A percentile compares a stretch with the other conserved stretches of the same genome.
phyloP scores from a whole-genome alignment of 2,329 filamentous ascomycete genomes.

The Colletotrichum karsti region DNA sequence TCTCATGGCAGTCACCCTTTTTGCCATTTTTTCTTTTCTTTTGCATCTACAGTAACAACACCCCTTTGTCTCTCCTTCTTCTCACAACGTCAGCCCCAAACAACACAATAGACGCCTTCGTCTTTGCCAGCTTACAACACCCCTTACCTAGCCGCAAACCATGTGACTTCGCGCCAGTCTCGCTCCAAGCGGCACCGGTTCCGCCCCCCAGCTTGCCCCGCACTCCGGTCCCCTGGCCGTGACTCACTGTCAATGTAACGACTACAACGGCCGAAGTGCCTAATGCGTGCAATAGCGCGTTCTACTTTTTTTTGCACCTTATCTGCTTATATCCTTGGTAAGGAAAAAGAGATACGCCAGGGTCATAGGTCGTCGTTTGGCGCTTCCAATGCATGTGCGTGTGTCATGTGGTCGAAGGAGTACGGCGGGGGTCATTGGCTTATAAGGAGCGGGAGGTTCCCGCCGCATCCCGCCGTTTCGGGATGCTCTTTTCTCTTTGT shows the following conservation, averaged over 20 bases:
- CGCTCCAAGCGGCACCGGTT: conserved; percentile 28
- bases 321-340: background rate
- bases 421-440: background rate
- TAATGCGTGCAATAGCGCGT: background rate
- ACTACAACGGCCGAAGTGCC: background rate
- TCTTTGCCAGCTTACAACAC: background rate
- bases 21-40: no score
- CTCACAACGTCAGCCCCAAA: no score
- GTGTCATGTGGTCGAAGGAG: background rate
- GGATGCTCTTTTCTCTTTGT: background rate
- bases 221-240: conserved; percentile 28
- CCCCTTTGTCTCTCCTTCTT: no score
- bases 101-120: no score
- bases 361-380: background rate
- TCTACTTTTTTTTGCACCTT: background rate
- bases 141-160: conserved; percentile 26
- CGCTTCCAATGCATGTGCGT: no score
- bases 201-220: background rate
- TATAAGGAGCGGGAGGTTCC: conserved; percentile 19
- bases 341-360: background rate
- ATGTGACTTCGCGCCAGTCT: conserved; percentile 42
- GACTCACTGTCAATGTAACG: conserved; percentile 33
- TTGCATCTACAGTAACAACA: no score
- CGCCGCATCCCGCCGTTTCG: background rate
- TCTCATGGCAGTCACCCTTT: no score